Base-by-base conservation (phyloP, 2,329 filamentous ascomycete species). In the Talaromyces funiculosus region DNA sequence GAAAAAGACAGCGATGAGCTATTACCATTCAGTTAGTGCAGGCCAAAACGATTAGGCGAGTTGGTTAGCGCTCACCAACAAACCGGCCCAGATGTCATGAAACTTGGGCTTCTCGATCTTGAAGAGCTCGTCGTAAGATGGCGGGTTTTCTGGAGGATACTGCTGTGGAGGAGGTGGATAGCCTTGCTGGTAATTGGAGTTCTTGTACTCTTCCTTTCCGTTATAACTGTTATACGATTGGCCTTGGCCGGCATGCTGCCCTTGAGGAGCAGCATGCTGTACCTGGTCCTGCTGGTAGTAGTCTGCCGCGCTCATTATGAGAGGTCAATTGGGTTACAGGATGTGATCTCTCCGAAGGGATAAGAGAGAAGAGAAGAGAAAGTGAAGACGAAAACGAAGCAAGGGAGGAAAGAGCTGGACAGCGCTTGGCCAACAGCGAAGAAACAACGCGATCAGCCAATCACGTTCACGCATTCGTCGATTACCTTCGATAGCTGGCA, bases 41-140 rank as follows among this genome's bases (percentile, higher is more conserved):
- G 38, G 1, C 24, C 37, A 22, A 24, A 1, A 8, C 35, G n/a
- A n/a, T 10, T 16, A 31, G n/a, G 35, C 2, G 16, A 42, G 14
- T n/a, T 1, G 18, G 7, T 3, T 12, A 35, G 14, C 40, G 53
- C 81, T 16, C 73, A 89, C 87, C 70, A 97, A 78, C 42, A 95
- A 77, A 3, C 89, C 92, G 3, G 92, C 92, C 93, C 92, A 97
- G 26, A 90, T 71, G 72, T 97, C 93, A 69, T 97, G 90, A 77
- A 83, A 96, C 73, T 93, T 95, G n/a, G 91, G 91, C 64, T 80
- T 86, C 56, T 90, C 84, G 57, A 97, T 75, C 75, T 88, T 88
- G 80, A 97, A 97, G 1, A 86, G 84, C 69, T 97, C 84, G 20
- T 93, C 86, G 71, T 95, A 97, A 16, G 47, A 40, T 7, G 55